phyloP scores from a whole-genome alignment of 2,329 filamentous ascomycete genomes.

The Penicillium sp. region DNA sequence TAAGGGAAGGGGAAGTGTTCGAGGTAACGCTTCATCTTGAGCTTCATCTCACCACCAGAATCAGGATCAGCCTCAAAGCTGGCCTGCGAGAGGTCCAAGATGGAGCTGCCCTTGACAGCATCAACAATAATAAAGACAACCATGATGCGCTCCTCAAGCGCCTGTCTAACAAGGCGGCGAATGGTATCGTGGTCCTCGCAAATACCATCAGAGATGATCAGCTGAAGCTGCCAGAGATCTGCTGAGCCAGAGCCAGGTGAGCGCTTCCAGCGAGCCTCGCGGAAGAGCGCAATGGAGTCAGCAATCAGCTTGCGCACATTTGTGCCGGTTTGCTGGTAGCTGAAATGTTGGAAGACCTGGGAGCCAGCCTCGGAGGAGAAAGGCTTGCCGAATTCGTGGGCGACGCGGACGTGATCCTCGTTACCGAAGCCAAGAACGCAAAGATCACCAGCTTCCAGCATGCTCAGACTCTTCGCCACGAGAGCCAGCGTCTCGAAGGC shows the following conservation, averaged over 20 bases:
- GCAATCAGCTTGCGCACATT: constrained; percentile 78
- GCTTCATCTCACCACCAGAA: constrained; percentile 59
- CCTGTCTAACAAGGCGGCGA: constrained; percentile 76
- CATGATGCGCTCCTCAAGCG: constrained; percentile 93
- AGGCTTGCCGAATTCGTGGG: constrained; percentile 79
- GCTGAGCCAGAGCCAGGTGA: constrained; percentile 50
- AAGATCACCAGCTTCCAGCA: constrained; percentile 95
- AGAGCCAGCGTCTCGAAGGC: constrained; percentile 94
- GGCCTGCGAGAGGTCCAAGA: constrained; percentile 85
- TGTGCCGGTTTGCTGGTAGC: constrained; percentile 80
- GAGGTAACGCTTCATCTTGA: constrained; percentile 86
- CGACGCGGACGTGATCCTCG: constrained; percentile 68
- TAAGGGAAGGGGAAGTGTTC: constrained; percentile 97
- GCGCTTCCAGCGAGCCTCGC: constrained; percentile 66
- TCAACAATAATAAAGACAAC: constrained; percentile 98
- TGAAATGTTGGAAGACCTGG: constrained; percentile 80
- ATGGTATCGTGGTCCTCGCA: constrained; percentile 88
- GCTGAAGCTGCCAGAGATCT: constrained; percentile 91
- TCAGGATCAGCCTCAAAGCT: constrained; percentile 69
- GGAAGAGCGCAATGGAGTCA: constrained; percentile 77
- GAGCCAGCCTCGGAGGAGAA: constrained; percentile 80
- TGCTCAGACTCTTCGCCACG: constrained; percentile 78
- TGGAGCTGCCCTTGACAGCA: constrained; percentile 55
- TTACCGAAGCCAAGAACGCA: constrained; percentile 86
- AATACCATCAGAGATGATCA: constrained; percentile 91